These are phyloP conservation scores for Citrullus amarus DNA, from an alignment of 306 rosid genomes.

Conservation along the genomic window DNA sequence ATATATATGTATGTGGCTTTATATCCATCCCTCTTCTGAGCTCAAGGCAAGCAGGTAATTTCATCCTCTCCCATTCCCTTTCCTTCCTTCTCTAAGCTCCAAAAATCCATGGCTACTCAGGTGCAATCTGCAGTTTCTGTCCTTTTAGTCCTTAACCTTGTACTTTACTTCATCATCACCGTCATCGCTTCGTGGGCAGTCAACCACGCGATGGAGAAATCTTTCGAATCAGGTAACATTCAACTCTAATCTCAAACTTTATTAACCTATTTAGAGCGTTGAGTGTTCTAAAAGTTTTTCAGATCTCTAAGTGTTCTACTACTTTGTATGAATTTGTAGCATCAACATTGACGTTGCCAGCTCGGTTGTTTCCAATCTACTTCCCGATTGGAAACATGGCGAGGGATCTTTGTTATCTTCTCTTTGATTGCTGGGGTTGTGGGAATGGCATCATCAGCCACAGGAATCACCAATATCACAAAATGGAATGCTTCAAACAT, in stretches of 20 bases:
- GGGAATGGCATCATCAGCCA: constrained; percentile 61
- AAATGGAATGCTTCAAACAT: constrained; percentile 37
- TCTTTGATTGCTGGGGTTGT: constrained; percentile 82
- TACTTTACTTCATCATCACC: constrained; percentile 45
- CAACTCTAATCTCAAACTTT: not conserved
- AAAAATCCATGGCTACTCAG: constrained; percentile 42
- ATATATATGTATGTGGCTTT: not conserved
- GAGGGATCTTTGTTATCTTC: constrained; percentile 54
- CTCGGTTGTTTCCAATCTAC: constrained; percentile 65
- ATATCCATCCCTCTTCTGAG: not conserved
- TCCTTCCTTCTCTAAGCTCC: constrained; percentile 8
- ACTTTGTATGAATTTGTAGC: constrained; percentile 34
- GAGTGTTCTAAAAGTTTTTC: not conserved
- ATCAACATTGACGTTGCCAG: constrained; percentile 41
- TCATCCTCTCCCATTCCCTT: constrained; percentile 2
- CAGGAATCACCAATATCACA: constrained; percentile 44
- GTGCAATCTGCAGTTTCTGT: constrained; percentile 44
- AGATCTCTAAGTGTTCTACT: not conserved
- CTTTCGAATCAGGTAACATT: constrained; percentile 53
- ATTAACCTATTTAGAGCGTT: not conserved
- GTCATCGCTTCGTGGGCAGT: constrained; percentile 79
- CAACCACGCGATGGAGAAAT: constrained; percentile 60
- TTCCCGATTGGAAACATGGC: constrained; percentile 80
- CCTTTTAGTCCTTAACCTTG: constrained; percentile 53
- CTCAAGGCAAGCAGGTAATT: not conserved